These are phyloP conservation scores for Quercus phellos DNA, from an alignment of 331 rosid genomes.

Conservation along the genomic window DNA sequence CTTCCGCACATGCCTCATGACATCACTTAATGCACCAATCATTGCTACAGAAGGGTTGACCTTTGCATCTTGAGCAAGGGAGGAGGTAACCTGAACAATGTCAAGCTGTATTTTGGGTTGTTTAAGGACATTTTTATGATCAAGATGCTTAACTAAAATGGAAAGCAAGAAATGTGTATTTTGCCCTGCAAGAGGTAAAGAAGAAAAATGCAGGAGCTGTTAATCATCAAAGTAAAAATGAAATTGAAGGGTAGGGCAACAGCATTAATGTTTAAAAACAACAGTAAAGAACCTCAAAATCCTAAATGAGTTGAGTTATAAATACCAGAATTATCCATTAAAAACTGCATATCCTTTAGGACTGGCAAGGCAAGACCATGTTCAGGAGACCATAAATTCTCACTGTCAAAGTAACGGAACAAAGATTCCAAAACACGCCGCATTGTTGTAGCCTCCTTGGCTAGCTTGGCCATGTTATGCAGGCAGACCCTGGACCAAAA, in stretches of 20 bases:
- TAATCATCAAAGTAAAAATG: slow-evolving; percentile 2
- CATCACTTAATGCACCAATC: slow-evolving; percentile 68
- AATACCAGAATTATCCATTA: slow-evolving; percentile 82
- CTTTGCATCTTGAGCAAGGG: slow-evolving; percentile 66
- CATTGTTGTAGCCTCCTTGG: slow-evolving; percentile 84
- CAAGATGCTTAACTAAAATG: slow-evolving; percentile 82
- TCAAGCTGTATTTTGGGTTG: slow-evolving; percentile 77
- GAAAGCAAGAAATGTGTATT: slow-evolving; percentile 76
- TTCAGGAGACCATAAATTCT: slow-evolving; percentile 62
- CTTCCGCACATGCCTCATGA: slow-evolving; percentile 85
- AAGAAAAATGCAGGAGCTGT: background rate
- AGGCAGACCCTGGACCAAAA: slow-evolving; percentile 96
- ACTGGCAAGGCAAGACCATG: slow-evolving; percentile 70
- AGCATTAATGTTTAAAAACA: slow-evolving; percentile 4
- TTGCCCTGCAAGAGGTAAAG: slow-evolving; percentile 49
- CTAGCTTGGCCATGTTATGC: slow-evolving; percentile 83
- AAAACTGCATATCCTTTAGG: slow-evolving; percentile 66
- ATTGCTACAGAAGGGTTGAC: slow-evolving; percentile 70
- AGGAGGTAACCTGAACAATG: slow-evolving; percentile 68
- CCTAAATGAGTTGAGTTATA: slow-evolving; percentile 14
- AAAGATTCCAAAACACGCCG: slow-evolving; percentile 89
- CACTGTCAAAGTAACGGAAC: slow-evolving; percentile 74
- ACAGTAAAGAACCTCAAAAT: slow-evolving; percentile 9
- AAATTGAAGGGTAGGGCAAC: slow-evolving; percentile 3
- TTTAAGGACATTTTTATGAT: slow-evolving; percentile 80